These are phyloP conservation scores for Alliaria petiolata DNA, from an alignment of 345 rosid genomes.

Conservation along the genomic window DNA sequence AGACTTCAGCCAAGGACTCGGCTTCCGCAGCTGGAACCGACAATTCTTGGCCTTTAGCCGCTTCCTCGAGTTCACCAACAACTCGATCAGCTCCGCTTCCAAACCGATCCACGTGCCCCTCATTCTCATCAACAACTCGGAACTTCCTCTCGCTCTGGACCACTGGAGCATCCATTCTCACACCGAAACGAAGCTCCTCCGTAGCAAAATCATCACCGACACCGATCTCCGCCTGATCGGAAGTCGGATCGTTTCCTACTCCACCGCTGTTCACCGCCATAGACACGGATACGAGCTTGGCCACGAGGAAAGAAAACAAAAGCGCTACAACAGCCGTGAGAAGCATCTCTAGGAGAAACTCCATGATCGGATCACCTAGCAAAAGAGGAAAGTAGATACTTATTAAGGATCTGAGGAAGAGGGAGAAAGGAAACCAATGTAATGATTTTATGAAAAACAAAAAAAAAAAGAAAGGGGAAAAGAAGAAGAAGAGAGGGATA, in stretches of 20 bases:
- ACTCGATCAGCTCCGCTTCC: constrained; percentile 22
- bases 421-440: too few relatives aligned
- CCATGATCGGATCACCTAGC: constrained; percentile 44
- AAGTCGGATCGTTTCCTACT: neutral
- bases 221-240: constrained; percentile 10
- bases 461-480: too few relatives aligned
- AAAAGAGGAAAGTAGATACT: neutral
- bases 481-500: too few relatives aligned
- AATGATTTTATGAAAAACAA: too few relatives aligned
- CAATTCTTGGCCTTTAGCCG: constrained; percentile 5
- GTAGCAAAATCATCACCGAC: constrained; percentile 7
- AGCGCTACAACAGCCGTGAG: constrained; percentile 55
- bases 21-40: constrained; percentile 2
- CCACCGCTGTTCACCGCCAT: constrained; percentile 6
- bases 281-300: constrained; percentile 60
- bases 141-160: constrained; percentile 33
- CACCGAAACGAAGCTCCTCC: constrained; percentile 33
- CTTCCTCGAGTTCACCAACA: constrained; percentile 24
- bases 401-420: neutral
- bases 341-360: constrained; percentile 57
- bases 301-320: constrained; percentile 58
- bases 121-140: constrained; percentile 27
- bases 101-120: constrained; percentile 40
- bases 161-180: constrained; percentile 35
- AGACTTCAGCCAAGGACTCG: neutral